phyloP scores from a whole-genome alignment of 148 eudicot species.

The Chenopodium quinoa region DNA sequence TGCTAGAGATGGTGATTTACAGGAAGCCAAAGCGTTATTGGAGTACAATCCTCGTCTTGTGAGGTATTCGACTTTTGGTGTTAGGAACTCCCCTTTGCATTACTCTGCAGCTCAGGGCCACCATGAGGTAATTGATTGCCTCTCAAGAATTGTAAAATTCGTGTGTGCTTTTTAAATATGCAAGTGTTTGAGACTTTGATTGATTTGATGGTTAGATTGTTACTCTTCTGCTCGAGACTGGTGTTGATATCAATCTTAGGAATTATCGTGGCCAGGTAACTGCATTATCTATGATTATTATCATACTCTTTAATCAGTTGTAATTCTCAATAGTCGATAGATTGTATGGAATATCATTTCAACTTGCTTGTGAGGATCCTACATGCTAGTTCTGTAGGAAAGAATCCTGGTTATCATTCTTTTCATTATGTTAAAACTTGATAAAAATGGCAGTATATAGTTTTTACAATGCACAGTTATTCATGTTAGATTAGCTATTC shows the following conservation, averaged over 20 bases:
- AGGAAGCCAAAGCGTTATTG: conserved; percentile 88
- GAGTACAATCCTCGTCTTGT: conserved; percentile 89
- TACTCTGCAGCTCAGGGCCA: conserved; percentile 98
- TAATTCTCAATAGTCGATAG: no score
- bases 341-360: neutral
- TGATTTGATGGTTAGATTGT: conserved; percentile 56
- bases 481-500: conserved; percentile 7
- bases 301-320: neutral
- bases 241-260: conserved; percentile 89
- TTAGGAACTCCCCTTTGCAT: conserved; percentile 89
- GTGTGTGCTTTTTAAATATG: neutral
- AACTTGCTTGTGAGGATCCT: neutral
- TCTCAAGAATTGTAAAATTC: neutral
- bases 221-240: conserved; percentile 75
- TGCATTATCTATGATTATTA: neutral
- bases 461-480: conserved; percentile 6
- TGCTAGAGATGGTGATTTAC: conserved; percentile 93
- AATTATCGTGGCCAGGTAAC: conserved; percentile 95
- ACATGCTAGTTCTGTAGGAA: neutral
- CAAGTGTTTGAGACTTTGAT: conserved; percentile 13
- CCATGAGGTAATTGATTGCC: conserved; percentile 67
- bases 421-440: neutral
- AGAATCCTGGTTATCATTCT: neutral
- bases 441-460: neutral
- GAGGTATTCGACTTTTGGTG: conserved; percentile 82